Percentiles rank a stretch among this genome's conserved stretches.
Conservation (phyloP, 1,284 basidiomycete species). For the Vanrija sp. region DNA sequence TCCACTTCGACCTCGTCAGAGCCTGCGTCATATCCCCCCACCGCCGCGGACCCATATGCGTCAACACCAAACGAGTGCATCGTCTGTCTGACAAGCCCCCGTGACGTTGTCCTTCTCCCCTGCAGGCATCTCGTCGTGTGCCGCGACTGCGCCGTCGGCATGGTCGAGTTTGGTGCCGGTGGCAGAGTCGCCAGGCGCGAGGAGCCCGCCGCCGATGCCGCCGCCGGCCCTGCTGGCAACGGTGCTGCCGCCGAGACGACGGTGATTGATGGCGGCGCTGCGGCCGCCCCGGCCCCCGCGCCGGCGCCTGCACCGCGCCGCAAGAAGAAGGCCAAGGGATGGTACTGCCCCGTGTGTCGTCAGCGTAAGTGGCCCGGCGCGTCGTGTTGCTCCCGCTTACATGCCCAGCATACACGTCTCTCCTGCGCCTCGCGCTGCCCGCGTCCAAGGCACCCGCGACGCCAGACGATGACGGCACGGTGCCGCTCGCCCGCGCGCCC, state of each 20-base stretch:
- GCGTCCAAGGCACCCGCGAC: conserved; percentile 50
- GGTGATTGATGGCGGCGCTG: conserved; percentile 12
- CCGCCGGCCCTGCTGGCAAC: conserved; percentile 6
- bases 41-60: conserved; percentile 56
- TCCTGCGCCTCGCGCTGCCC: conserved; percentile 73
- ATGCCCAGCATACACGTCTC: conserved; percentile 83
- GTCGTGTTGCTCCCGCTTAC: neutral
- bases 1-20: conserved; percentile 49
- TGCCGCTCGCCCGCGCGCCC: conserved; percentile 22
- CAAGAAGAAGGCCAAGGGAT: conserved; percentile 86
- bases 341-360: conserved; percentile 89
- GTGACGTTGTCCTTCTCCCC: conserved; percentile 82
- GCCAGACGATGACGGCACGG: neutral
- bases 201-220: conserved; percentile 17
- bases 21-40: conserved; percentile 54
- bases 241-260: conserved; percentile 24
- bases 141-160: conserved; percentile 84
- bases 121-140: conserved; percentile 88
- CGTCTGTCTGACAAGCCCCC: conserved; percentile 74
- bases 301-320: conserved; percentile 53
- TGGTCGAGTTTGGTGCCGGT: conserved; percentile 90
- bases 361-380: conserved; percentile 60
- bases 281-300: conserved; percentile 45
- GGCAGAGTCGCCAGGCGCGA: conserved; percentile 65
- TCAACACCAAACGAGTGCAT: conserved; percentile 81